phyloP scores from a whole-genome alignment of 305 asterid species.

The Fraxinus dipetala region DNA sequence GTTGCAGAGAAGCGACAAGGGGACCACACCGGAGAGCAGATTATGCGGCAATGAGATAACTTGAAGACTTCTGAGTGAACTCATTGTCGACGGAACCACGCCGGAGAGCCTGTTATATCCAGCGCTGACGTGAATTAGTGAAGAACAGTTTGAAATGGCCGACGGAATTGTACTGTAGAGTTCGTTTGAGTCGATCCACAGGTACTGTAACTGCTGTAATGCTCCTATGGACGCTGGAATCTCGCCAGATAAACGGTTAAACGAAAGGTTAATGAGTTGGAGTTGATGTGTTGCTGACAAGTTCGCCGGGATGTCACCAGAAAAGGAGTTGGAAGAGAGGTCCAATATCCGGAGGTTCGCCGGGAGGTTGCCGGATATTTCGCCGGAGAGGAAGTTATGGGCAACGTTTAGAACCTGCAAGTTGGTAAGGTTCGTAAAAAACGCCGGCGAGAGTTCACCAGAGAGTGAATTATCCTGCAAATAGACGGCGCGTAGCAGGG shows the following conservation, averaged over 20 bases:
- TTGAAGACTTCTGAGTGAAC: conserved; percentile 43
- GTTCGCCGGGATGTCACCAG: conserved; percentile 47
- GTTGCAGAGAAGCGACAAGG: conserved; percentile 52
- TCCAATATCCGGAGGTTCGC: conserved; percentile 46
- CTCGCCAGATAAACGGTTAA: conserved; percentile 51
- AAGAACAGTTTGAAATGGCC: conserved; percentile 63
- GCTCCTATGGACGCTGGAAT: conserved; percentile 59
- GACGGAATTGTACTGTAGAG: conserved; percentile 71
- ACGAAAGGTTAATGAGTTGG: conserved; percentile 54
- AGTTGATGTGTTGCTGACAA: conserved; percentile 45
- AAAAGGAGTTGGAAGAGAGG: conserved; percentile 51
- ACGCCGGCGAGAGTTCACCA: conserved; percentile 50
- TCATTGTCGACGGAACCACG: conserved; percentile 59
- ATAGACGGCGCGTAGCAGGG: conserved; percentile 64
- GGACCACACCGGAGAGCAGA: conserved; percentile 62
- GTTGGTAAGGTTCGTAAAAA: conserved; percentile 46
- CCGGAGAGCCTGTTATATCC: conserved; percentile 56
- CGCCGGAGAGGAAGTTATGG: conserved; percentile 50
- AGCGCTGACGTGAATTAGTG: conserved; percentile 59
- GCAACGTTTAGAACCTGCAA: conserved; percentile 58
- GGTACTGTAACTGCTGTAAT: conserved; percentile 42
- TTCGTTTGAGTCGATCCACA: conserved; percentile 61
- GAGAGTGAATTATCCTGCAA: conserved; percentile 64
- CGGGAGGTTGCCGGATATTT: conserved; percentile 34
- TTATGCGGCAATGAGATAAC: conserved; percentile 56